These are phyloP conservation scores for Xylariaceae sp. DNA, from an alignment of 2,329 filamentous ascomycete species.

Conservation along the genomic window DNA sequence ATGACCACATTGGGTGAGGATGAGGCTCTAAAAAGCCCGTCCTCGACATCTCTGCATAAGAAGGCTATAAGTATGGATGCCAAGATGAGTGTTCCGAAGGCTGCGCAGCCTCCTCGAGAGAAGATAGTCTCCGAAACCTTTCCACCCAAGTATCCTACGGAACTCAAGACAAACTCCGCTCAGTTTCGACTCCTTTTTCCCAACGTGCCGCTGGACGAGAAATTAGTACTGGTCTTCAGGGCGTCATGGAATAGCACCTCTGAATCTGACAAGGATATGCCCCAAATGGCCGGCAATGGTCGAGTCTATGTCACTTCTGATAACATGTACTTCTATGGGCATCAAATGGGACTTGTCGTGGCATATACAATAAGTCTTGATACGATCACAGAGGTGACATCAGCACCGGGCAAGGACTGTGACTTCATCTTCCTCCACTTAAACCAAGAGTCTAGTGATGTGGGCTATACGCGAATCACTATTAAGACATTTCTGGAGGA, in stretches of 20 bases:
- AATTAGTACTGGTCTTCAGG: conserved; percentile 85
- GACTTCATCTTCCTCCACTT: conserved; percentile 88
- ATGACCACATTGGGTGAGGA: conserved; percentile 26
- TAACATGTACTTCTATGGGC: conserved; percentile 93
- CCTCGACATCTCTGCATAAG: conserved; percentile 32
- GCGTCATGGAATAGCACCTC: conserved; percentile 71
- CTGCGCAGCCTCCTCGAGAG: conserved; percentile 25
- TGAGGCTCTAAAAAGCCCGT: conserved; percentile 24
- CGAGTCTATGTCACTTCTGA: conserved; percentile 83
- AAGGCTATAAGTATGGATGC: conserved; percentile 44
- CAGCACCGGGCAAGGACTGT: conserved; percentile 82
- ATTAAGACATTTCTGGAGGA: conserved; percentile 94
- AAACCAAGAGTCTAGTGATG: conserved; percentile 57
- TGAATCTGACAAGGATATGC: conserved; percentile 39
- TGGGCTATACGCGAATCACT: conserved; percentile 68
- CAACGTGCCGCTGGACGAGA: conserved; percentile 69
- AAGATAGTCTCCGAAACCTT: conserved; percentile 51
- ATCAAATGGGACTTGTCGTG: conserved; percentile 86
- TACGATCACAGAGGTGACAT: conserved; percentile 82
- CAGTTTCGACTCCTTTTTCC: conserved; percentile 94
- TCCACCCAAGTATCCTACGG: conserved; percentile 72
- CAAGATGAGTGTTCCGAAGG: conserved; percentile 25
- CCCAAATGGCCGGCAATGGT: conserved; percentile 60
- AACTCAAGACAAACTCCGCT: conserved; percentile 80
- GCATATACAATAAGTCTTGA: conserved; percentile 74